Evolutionary conservation across 805 yeast species (phyloP), one percentile per base, ranked within the genome.

Genomic region (Lipomyces sp.): DNA sequence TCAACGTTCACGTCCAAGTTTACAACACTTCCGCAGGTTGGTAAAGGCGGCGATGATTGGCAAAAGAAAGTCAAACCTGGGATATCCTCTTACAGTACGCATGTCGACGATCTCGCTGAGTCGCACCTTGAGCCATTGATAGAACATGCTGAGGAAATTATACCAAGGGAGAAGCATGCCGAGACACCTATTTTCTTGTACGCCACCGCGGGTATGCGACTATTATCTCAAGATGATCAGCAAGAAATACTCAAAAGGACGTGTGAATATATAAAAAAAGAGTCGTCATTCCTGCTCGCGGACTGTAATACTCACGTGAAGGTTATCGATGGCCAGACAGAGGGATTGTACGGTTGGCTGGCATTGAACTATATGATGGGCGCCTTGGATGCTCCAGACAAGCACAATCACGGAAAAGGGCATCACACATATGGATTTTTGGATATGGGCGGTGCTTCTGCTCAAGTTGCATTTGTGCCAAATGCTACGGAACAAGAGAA

Each of bases 381-480:
- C 0, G 85, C 85, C 66, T 80, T 90, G 59, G 82, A 87, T 67
- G 76, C 82, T 48, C 71, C 78, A 3, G 73, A 70, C 3, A 66
- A 66, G 11, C 75, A 70, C 32, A 63, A 69, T 1, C 76, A 75
- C 10, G 75, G 77, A 1, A 61, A 63, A 6, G 71, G 58, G 2
- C 89, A 84, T 72, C 77, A 78, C n/a, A 87, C 97, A 0, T 88
- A 84, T 70, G 99, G 99, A 3, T 94, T 95, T 73, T 89, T 95
- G 94, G 99, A 95, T 77, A 95, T 95, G 99, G 99, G 99, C 15
- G 99, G 99, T 13, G 99, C 99, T 0, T 92, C 97, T 1, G 92
- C 97, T 0, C 99, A 95, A 75, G 85, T 95, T 30, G 97, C 98
- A 7, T 95, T 93, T 82, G 92, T 90, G 7, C 98, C 98, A 0